phyloP scores from a whole-genome alignment of 2,329 filamentous ascomycete species.

The Fusarium armeniacum region DNA sequence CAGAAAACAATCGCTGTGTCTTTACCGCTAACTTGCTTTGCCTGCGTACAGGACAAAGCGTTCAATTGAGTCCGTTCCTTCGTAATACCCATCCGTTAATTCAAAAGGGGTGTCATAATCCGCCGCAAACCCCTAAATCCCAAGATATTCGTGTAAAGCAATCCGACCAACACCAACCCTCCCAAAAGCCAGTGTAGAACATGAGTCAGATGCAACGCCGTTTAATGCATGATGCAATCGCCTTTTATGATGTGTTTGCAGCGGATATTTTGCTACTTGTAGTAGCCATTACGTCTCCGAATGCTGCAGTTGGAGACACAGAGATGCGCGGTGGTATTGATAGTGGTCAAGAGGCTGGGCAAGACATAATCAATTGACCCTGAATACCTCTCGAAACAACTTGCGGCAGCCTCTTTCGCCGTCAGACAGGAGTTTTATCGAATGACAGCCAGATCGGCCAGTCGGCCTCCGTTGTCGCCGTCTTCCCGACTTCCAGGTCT shows the following conservation, averaged over 20 bases:
- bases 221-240: conserved; percentile 51
- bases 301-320: conserved; percentile 12
- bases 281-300: conserved; percentile 30
- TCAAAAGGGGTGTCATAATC: conserved; percentile 34
- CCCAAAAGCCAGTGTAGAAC: conserved; percentile 43
- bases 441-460: conserved; percentile 88
- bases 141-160: conserved; percentile 42
- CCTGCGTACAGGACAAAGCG: conserved; percentile 21
- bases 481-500: conserved; percentile 80
- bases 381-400: conserved; percentile 2
- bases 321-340: conserved; percentile 17
- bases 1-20: conserved; percentile 39
- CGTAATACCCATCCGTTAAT: conserved; percentile 40
- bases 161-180: conserved; percentile 46
- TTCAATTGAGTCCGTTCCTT: conserved; percentile 21
- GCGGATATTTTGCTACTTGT: conserved; percentile 40
- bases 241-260: conserved; percentile 45
- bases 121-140: conserved; percentile 27
- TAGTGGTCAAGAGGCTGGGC: background rate
- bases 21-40: conserved; percentile 31
- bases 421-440: conserved; percentile 59
- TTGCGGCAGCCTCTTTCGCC: background rate
- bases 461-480: conserved; percentile 71
- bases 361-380: background rate
- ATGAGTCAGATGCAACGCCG: conserved; percentile 50